These are phyloP conservation scores for Starmerella vitae DNA, from an alignment of 805 yeast species.

Conservation along the genomic window DNA sequence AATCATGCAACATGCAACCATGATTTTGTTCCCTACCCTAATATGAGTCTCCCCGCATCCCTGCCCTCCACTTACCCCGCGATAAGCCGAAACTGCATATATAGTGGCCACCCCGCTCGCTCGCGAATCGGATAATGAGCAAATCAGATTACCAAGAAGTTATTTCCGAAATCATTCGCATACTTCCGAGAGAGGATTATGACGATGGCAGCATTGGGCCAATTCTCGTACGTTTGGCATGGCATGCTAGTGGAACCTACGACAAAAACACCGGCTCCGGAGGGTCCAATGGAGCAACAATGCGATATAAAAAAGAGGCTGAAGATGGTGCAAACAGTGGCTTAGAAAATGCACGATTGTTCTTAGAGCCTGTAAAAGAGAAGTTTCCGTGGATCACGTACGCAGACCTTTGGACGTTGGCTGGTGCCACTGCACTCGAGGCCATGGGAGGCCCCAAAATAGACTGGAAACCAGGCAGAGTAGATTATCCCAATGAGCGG, in stretches of 20 bases:
- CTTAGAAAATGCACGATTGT: constrained; percentile 41
- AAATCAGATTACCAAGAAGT: constrained; percentile 30
- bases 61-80: too few species aligned
- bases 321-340: constrained; percentile 36
- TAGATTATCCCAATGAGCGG: constrained; percentile 42
- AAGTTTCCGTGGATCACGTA: constrained; percentile 48
- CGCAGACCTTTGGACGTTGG: constrained; percentile 61
- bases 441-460: constrained; percentile 54
- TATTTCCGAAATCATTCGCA: constrained; percentile 27
- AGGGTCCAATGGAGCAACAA: constrained; percentile 44
- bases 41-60: too few species aligned
- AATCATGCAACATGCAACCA: neutral
- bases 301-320: constrained; percentile 37
- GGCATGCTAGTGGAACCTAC: constrained; percentile 79
- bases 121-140: too few species aligned
- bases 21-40: neutral
- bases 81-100: too few species aligned
- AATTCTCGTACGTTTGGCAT: constrained; percentile 61
- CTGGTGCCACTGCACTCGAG: constrained; percentile 53
- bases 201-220: constrained; percentile 68
- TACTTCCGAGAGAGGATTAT: constrained; percentile 35
- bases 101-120: too few species aligned
- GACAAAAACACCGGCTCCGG: constrained; percentile 41
- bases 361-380: constrained; percentile 40
- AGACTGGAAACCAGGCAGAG: constrained; percentile 63